Evolutionary conservation across 2,329 filamentous ascomycete species (phyloP).

Genomic region (Torrubiellomyces zombiae): DNA sequence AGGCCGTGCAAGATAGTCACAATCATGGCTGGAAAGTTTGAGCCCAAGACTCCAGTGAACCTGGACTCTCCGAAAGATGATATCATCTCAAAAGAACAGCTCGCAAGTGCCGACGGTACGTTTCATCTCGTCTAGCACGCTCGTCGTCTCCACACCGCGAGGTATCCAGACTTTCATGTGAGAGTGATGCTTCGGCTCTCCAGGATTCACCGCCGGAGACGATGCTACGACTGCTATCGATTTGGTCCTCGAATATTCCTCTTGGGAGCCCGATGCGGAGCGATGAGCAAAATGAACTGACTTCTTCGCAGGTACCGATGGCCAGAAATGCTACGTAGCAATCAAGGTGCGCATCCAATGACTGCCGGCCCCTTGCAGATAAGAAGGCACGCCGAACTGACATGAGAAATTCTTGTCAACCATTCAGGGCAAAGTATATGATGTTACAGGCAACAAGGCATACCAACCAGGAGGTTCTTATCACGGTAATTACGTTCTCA

Average conservation of each 20-base stretch:
- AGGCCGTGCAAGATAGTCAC: background rate
- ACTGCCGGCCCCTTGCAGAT: no score
- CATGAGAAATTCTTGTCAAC: no score
- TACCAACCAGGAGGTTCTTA: constrained; percentile 76
- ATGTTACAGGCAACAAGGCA: constrained; percentile 77
- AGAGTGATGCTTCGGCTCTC: constrained; percentile 2
- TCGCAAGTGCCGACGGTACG: constrained; percentile 72
- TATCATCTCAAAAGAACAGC: constrained; percentile 61
- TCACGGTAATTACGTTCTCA: constrained; percentile 63
- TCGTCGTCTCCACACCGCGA: background rate
- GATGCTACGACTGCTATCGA: no score
- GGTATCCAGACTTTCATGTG: background rate
- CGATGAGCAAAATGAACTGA: no score
- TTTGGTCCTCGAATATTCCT: no score
- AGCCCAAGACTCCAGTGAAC: constrained; percentile 59
- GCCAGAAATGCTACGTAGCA: constrained; percentile 49
- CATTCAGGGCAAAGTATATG: constrained; percentile 71
- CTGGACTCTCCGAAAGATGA: constrained; percentile 79
- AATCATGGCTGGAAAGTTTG: constrained; percentile 49
- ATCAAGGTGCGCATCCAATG: constrained; percentile 52
- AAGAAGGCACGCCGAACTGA: constrained; percentile 2
- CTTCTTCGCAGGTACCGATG: constrained; percentile 40
- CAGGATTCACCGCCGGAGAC: no score
- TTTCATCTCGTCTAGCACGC: background rate
- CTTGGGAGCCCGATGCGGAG: no score